These are phyloP conservation scores for Dendryphion nanum DNA, from an alignment of 2,329 filamentous ascomycete genomes.

Conservation along the genomic window DNA sequence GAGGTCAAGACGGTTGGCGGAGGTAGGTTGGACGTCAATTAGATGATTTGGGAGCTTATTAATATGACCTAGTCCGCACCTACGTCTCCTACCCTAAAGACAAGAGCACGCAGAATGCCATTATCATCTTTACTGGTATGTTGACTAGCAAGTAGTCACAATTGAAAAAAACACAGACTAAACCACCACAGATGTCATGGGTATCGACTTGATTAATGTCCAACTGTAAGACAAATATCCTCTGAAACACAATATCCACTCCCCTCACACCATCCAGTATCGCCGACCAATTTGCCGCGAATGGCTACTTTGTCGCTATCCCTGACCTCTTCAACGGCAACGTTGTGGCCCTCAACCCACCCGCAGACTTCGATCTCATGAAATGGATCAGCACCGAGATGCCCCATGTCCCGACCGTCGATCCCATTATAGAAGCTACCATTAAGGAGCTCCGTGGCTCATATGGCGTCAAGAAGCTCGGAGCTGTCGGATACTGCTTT, in stretches of 20 bases:
- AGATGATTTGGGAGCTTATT: neutral
- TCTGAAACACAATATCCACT: neutral
- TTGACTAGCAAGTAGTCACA: too few species aligned
- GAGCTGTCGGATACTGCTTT: slow-evolving; percentile 71
- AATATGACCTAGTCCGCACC: slow-evolving; percentile 45
- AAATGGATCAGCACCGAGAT: slow-evolving; percentile 48
- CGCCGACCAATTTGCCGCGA: slow-evolving; percentile 72
- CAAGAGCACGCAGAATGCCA: slow-evolving; percentile 53
- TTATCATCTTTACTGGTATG: slow-evolving; percentile 46
- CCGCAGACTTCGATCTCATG: slow-evolving; percentile 50
- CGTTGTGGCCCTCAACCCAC: slow-evolving; percentile 54
- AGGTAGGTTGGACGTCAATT: slow-evolving; percentile 36
- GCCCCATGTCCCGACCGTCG: slow-evolving; percentile 44
- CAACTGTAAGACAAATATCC: slow-evolving; percentile 38
- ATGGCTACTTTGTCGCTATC: slow-evolving; percentile 68
- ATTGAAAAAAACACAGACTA: neutral
- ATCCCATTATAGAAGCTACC: slow-evolving; percentile 53
- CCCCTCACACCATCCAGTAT: slow-evolving; percentile 41
- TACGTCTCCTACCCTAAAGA: slow-evolving; percentile 57
- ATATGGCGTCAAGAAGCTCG: slow-evolving; percentile 56
- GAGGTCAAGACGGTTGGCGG: slow-evolving; percentile 48
- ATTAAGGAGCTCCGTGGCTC: slow-evolving; percentile 60
- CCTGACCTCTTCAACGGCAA: slow-evolving; percentile 72
- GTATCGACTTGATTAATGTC: slow-evolving; percentile 53
- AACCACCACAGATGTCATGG: slow-evolving; percentile 56